Conservation (phyloP, 345 rosid species). For the Pistacia vera region DNA sequence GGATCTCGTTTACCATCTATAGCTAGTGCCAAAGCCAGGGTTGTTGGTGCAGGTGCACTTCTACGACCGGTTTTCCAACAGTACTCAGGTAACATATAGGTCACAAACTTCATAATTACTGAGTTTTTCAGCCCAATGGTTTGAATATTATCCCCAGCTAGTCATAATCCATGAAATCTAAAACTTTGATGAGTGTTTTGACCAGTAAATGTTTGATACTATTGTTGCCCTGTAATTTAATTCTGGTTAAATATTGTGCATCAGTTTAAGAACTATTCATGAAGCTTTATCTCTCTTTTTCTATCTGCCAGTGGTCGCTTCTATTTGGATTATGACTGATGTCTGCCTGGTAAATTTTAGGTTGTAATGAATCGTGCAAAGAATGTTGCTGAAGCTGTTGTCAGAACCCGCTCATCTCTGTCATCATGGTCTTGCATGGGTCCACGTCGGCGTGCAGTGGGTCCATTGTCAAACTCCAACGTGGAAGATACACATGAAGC, state of each 20-base stretch:
- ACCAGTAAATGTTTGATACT: not conserved
- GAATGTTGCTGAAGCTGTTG: constrained; percentile 88
- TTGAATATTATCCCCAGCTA: not conserved
- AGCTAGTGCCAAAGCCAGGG: constrained; percentile 94
- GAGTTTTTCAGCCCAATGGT: not conserved
- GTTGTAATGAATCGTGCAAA: constrained; percentile 93
- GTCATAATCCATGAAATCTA: not conserved
- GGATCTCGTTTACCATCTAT: constrained; percentile 92
- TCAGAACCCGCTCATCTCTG: constrained; percentile 71
- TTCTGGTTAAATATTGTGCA: too few relatives aligned
- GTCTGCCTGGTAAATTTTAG: constrained; percentile 33
- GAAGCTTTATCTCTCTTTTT: not conserved
- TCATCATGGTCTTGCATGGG: constrained; percentile 96
- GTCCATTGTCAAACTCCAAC: constrained; percentile 41
- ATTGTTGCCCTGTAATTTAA: too few relatives aligned
- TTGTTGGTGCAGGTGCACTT: constrained; percentile 93
- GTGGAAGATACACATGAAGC: constrained; percentile 46
- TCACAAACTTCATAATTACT: not conserved
- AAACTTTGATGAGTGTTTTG: not conserved
- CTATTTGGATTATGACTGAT: not conserved
- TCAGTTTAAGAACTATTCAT: not conserved
- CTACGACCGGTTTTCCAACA: constrained; percentile 83
- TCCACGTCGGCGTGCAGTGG: constrained; percentile 70
- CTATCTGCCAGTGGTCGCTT: not conserved
- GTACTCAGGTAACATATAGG: constrained; percentile 69